These are phyloP conservation scores for Microcos paniculata DNA, from an alignment of 345 rosid species.

Conservation along the genomic window DNA sequence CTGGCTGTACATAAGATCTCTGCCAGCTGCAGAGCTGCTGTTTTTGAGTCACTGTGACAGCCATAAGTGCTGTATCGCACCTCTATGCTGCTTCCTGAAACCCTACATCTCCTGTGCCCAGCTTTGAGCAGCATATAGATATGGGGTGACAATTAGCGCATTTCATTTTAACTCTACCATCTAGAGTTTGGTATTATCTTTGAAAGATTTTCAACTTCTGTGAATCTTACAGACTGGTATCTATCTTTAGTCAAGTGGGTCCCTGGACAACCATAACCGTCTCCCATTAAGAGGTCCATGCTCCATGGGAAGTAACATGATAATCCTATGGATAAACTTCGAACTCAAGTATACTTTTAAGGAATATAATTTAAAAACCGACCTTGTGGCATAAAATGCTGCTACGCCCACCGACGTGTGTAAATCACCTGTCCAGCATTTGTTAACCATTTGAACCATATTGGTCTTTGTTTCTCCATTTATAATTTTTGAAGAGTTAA, in stretches of 20 bases:
- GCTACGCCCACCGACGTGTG: background rate
- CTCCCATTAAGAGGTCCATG: background rate
- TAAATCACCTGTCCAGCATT: background rate
- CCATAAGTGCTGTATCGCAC: background rate
- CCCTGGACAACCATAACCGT: background rate
- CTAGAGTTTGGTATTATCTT: background rate
- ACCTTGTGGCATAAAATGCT: background rate
- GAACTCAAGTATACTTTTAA: background rate
- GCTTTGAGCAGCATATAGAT: background rate
- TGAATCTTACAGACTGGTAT: background rate
- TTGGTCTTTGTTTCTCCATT: background rate
- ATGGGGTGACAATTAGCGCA: background rate
- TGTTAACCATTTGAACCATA: background rate
- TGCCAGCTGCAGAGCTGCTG: background rate
- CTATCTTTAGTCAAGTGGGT: background rate
- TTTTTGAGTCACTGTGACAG: background rate
- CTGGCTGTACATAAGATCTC: background rate
- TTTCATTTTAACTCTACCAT: background rate
- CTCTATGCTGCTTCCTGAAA: background rate
- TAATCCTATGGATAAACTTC: constrained; percentile 3
- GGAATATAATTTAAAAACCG: background rate
- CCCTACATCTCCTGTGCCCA: background rate
- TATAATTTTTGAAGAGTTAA: background rate
- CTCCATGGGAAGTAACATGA: background rate
- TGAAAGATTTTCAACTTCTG: background rate